These are phyloP conservation scores for Plantago major DNA, from an alignment of 257 asterid species.

Conservation along the genomic window DNA sequence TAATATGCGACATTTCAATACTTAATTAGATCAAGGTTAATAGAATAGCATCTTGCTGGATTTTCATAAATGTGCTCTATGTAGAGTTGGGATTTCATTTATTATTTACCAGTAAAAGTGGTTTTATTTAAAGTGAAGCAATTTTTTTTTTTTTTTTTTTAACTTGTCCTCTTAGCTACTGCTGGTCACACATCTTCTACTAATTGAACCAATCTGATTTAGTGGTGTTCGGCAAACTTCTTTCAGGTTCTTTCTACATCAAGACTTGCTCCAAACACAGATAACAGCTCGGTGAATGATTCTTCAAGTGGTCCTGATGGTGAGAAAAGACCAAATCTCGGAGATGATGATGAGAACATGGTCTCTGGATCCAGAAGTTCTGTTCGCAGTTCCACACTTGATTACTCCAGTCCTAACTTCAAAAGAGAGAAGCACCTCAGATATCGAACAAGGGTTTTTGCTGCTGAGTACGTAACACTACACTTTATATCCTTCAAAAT, in stretches of 20 bases:
- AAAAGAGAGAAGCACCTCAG: constrained; percentile 89
- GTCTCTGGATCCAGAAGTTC: constrained; percentile 63
- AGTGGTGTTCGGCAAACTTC: constrained; percentile 8
- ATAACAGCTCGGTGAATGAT: constrained; percentile 42
- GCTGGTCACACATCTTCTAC: neutral
- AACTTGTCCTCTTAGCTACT: neutral
- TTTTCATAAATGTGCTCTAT: too few relatives aligned
- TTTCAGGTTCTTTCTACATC: constrained; percentile 75
- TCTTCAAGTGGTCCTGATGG: constrained; percentile 61
- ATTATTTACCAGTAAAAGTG: neutral
- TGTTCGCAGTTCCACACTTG: constrained; percentile 32
- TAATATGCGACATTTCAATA: too few relatives aligned
- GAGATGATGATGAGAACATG: constrained; percentile 90
- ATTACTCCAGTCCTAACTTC: constrained; percentile 45
- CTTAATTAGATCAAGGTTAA: too few relatives aligned
- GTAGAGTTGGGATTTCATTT: too few relatives aligned
- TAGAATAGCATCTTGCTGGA: too few relatives aligned
- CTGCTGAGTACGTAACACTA: constrained; percentile 77
- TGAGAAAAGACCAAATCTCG: constrained; percentile 43
- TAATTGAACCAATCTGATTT: neutral
- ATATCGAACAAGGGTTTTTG: constrained; percentile 94
- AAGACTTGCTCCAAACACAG: constrained; percentile 43
- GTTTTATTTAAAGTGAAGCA: constrained; percentile 8
- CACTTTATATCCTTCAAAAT: neutral
- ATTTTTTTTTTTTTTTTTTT: constrained; percentile 6